These are phyloP conservation scores for Neocucurbitaria cava DNA, from an alignment of 2,329 filamentous ascomycete species.

Conservation along the genomic window DNA sequence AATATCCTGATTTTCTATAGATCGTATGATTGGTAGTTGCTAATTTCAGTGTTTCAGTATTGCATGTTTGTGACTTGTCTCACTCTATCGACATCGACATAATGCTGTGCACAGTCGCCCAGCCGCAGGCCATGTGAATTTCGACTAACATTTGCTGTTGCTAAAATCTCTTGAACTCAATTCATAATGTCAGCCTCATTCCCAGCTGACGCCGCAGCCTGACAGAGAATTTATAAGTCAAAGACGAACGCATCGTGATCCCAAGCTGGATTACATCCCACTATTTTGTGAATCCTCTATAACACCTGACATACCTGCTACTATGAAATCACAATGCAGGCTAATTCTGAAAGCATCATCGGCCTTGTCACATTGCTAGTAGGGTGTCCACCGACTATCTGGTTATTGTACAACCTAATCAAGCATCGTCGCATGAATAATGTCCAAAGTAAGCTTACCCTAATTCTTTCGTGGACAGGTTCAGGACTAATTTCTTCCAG, in stretches of 20 bases:
- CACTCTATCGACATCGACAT: neutral
- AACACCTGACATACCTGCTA: neutral
- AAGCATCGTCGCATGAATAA: neutral
- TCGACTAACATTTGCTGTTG: neutral
- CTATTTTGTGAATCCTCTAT: neutral
- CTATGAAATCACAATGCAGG: conserved; percentile 3
- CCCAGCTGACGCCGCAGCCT: neutral
- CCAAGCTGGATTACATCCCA: no score
- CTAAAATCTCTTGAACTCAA: neutral
- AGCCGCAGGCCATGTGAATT: neutral
- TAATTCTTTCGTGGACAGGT: no score
- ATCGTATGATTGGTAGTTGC: conserved; percentile 1
- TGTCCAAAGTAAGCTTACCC: neutral
- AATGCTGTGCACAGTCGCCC: neutral
- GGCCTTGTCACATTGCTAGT: conserved; percentile 11
- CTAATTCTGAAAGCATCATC: conserved; percentile 13
- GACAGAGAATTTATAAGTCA: neutral
- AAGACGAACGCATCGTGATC: no score
- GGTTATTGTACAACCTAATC: conserved; percentile 4
- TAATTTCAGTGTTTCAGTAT: neutral
- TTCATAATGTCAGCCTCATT: neutral
- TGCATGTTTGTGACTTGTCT: neutral
- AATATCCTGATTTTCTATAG: neutral
- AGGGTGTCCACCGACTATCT: conserved; percentile 10
- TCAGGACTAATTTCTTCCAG: no score